These are phyloP conservation scores for Sonneratia caseolaris DNA, from an alignment of 345 rosid genomes.

Conservation along the genomic window DNA sequence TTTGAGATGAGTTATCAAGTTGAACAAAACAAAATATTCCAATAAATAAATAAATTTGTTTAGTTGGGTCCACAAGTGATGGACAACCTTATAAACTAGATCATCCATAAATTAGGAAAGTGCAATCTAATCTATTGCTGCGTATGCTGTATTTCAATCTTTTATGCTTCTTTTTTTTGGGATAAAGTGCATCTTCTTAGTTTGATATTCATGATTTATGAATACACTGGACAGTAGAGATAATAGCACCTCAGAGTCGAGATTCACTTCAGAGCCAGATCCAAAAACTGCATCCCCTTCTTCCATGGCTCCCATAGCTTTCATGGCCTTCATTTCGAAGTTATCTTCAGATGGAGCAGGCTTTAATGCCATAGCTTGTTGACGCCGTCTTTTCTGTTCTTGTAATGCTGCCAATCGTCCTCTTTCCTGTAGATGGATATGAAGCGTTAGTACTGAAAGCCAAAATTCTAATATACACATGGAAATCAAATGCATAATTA, in stretches of 20 bases:
- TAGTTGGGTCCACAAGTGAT: background rate
- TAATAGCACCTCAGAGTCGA: slow-evolving; percentile 68
- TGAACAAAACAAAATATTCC: background rate
- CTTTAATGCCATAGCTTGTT: slow-evolving; percentile 65
- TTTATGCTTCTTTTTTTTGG: background rate
- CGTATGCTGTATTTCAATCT: background rate
- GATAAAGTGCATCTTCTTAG: background rate
- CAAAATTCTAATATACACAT: background rate
- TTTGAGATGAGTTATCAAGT: background rate
- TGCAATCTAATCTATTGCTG: background rate
- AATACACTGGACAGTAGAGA: background rate
- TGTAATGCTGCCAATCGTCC: slow-evolving; percentile 53
- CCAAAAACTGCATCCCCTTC: slow-evolving; percentile 96
- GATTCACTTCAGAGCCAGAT: slow-evolving; percentile 82
- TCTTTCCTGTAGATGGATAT: slow-evolving; percentile 39
- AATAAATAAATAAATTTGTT: background rate
- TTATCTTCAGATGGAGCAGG: slow-evolving; percentile 66
- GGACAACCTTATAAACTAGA: background rate
- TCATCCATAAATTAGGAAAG: background rate
- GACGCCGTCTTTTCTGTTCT: slow-evolving; percentile 63
- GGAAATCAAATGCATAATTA: background rate
- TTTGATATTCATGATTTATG: background rate
- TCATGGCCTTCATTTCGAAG: slow-evolving; percentile 80
- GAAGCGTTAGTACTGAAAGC: slow-evolving; percentile 6
- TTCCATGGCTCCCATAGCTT: slow-evolving; percentile 91